These are phyloP conservation scores for Trichoderma guizhouense DNA, from an alignment of 2,329 filamentous ascomycete species.

Conservation along the genomic window DNA sequence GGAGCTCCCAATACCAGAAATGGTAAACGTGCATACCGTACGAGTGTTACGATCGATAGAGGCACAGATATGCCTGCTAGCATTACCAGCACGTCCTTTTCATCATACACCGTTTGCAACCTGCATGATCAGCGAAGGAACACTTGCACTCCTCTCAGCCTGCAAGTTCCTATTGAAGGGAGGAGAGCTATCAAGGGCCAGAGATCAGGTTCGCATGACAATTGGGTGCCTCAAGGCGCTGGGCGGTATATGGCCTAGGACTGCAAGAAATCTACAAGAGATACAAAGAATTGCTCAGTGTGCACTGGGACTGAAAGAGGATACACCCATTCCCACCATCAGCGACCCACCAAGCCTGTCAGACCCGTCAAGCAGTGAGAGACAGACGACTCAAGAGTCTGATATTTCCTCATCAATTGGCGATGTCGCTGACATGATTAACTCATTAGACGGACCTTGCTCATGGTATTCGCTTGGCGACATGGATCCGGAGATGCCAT, in stretches of 20 bases:
- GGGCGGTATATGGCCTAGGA: background rate
- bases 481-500: background rate
- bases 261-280: background rate
- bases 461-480: background rate
- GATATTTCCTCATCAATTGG: background rate
- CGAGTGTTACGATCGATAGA: background rate
- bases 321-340: background rate
- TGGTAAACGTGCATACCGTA: background rate
- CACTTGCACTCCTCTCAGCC: background rate
- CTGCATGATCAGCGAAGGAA: background rate
- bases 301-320: background rate
- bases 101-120: background rate
- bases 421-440: background rate
- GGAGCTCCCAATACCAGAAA: background rate
- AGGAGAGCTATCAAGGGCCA: background rate
- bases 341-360: background rate
- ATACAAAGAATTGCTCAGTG: background rate
- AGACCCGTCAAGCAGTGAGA: background rate
- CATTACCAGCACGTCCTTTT: background rate
- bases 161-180: background rate
- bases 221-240: background rate
- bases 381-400: background rate
- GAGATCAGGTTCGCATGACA: background rate
- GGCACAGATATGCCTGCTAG: background rate
- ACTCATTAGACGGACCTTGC: background rate